Conservation (phyloP, 495 filamentous ascomycete species). For the Neurospora sp. region DNA sequence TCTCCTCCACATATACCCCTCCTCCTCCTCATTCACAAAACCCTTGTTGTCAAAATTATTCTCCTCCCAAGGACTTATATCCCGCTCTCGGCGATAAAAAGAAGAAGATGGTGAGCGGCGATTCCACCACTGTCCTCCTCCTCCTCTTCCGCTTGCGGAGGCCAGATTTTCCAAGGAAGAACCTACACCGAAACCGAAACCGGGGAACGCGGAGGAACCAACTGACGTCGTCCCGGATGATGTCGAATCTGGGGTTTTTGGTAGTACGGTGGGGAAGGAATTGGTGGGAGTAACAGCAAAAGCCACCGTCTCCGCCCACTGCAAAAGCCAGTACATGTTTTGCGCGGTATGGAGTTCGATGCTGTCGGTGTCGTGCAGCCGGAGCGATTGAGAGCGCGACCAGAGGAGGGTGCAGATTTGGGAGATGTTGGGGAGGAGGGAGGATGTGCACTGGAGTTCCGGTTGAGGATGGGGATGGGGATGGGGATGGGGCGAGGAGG, state of each 20-base stretch:
- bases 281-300: neutral
- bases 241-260: neutral
- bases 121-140: neutral
- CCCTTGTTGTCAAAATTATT: neutral
- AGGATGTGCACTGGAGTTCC: neutral
- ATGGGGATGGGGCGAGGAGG: neutral
- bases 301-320: slow-evolving; percentile 19
- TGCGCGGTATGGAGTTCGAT: slow-evolving; percentile 11
- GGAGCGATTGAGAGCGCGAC: slow-evolving; percentile 10
- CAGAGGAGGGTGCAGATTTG: slow-evolving; percentile 21
- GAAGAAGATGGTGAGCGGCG: neutral
- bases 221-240: neutral
- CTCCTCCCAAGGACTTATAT: neutral
- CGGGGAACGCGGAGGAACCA: neutral
- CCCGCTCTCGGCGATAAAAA: neutral
- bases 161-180: neutral
- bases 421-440: slow-evolving; percentile 19
- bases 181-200: neutral
- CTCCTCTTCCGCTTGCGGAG: neutral
- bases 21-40: neutral
- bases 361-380: slow-evolving; percentile 6
- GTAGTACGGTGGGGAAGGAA: neutral
- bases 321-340: slow-evolving; percentile 14
- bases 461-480: neutral
- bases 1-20: neutral